A percentile compares a stretch with the other conserved stretches of the same genome.
Evolutionary conservation across 2,329 filamentous ascomycete species (phyloP).

Genomic region (Neospermospora avenae): DNA sequence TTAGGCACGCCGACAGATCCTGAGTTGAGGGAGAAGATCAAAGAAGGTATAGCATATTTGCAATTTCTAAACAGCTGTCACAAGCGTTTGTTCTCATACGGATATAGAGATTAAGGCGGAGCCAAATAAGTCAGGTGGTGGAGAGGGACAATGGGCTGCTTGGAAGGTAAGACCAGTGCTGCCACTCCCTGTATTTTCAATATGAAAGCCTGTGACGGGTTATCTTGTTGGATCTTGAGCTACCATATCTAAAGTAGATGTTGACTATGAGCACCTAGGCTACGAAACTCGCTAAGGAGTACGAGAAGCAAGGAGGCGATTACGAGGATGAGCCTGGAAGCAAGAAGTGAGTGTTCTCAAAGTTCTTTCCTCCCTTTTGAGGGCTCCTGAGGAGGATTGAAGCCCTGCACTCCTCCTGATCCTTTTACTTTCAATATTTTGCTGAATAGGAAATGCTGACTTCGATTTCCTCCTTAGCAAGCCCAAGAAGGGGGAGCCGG

Average conservation of each 20-base stretch:
- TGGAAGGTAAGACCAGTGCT: constrained; percentile 39
- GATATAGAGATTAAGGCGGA: constrained; percentile 41
- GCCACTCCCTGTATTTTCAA: no score
- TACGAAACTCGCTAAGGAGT: constrained; percentile 41
- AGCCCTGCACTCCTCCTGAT: no score
- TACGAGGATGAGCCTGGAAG: constrained; percentile 42
- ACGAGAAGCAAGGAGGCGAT: constrained; percentile 39
- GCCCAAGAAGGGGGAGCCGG: constrained; percentile 40
- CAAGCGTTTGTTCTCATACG: not conserved
- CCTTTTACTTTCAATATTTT: no score
- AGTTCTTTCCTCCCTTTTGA: no score
- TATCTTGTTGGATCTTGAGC: not conserved
- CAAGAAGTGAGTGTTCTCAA: no score
- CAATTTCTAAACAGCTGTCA: not conserved
- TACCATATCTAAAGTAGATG: not conserved
- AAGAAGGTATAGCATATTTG: constrained; percentile 35
- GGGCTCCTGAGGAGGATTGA: no score
- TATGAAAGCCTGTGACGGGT: no score
- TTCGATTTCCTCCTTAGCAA: no score
- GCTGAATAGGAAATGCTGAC: no score
- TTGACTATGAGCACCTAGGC: no score
- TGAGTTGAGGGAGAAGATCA: constrained; percentile 43
- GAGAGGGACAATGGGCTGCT: constrained; percentile 45
- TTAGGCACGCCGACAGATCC: constrained; percentile 44
- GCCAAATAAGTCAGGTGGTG: constrained; percentile 43